Conservation (phyloP, 306 rosid species). For the Lupinus albus region DNA sequence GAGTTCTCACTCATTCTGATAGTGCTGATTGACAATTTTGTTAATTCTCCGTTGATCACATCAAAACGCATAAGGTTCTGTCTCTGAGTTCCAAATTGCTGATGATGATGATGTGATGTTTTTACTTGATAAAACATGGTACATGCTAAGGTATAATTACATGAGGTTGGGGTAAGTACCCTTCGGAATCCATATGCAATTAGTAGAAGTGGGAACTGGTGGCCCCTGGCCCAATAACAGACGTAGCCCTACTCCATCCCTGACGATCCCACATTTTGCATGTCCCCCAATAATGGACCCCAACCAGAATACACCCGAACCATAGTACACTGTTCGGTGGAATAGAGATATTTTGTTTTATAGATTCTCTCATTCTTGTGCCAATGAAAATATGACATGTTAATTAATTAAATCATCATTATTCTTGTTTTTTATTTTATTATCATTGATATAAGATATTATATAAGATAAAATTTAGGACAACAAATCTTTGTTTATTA, state of each 20-base stretch:
- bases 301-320: no score
- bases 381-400: no score
- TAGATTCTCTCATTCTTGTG: no score
- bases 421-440: no score
- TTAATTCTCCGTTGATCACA: slow-evolving; percentile 11
- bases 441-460: no score
- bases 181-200: slow-evolving; percentile 48
- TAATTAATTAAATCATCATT: no score
- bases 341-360: no score
- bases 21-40: slow-evolving; percentile 29
- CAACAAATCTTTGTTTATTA: no score
- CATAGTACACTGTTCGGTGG: no score
- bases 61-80: slow-evolving; percentile 29
- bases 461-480: no score
- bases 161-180: slow-evolving; percentile 42
- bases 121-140: slow-evolving; percentile 50
- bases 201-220: slow-evolving; percentile 47
- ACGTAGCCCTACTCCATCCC: slow-evolving; percentile 46
- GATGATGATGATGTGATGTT: slow-evolving; percentile 44
- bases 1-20: slow-evolving; percentile 34
- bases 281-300: slow-evolving; percentile 49
- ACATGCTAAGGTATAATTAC: slow-evolving; percentile 45
- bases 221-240: slow-evolving; percentile 57
- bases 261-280: slow-evolving; percentile 44
- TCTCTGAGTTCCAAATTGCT: slow-evolving; percentile 32